These are phyloP conservation scores for Colletotrichum spinosum DNA, from an alignment of 2,329 filamentous ascomycete genomes.

Conservation along the genomic window DNA sequence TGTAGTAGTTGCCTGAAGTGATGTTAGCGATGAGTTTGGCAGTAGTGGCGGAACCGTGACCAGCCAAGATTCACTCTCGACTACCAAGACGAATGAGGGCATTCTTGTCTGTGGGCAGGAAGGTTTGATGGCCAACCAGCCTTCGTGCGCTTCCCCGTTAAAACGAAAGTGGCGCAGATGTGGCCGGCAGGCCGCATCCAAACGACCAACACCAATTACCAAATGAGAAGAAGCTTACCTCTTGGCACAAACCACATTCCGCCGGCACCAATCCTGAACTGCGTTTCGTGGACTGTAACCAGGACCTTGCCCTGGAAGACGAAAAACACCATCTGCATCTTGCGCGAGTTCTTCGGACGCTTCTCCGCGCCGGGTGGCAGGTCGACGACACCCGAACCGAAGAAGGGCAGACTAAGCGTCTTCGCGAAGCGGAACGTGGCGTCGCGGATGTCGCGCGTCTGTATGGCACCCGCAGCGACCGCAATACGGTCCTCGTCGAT, in stretches of 20 bases:
- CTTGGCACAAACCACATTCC: constrained; percentile 95
- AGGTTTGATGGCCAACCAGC: no score
- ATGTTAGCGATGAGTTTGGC: constrained; percentile 31
- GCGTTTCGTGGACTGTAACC: constrained; percentile 79
- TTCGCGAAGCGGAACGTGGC: constrained; percentile 90
- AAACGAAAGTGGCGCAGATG: background rate
- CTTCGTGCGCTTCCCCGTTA: no score
- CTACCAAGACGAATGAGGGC: no score
- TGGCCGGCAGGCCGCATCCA: background rate
- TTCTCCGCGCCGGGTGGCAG: constrained; percentile 86
- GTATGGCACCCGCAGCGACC: constrained; percentile 65
- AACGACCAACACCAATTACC: constrained; percentile 13
- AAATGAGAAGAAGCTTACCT: constrained; percentile 69
- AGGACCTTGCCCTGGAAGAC: constrained; percentile 85
- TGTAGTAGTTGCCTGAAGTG: constrained; percentile 86
- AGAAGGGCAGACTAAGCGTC: constrained; percentile 84
- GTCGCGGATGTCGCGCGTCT: constrained; percentile 68
- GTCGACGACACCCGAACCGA: constrained; percentile 91
- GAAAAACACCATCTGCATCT: constrained; percentile 98
- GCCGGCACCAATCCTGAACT: constrained; percentile 86
- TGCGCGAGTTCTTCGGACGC: constrained; percentile 89
- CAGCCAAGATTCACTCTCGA: no score
- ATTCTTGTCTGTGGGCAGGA: no score
- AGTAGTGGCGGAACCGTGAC: background rate
- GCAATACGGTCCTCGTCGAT: constrained; percentile 68